These are phyloP conservation scores for Thermoascus crustaceus DNA, from an alignment of 2,329 filamentous ascomycete genomes.

Conservation along the genomic window DNA sequence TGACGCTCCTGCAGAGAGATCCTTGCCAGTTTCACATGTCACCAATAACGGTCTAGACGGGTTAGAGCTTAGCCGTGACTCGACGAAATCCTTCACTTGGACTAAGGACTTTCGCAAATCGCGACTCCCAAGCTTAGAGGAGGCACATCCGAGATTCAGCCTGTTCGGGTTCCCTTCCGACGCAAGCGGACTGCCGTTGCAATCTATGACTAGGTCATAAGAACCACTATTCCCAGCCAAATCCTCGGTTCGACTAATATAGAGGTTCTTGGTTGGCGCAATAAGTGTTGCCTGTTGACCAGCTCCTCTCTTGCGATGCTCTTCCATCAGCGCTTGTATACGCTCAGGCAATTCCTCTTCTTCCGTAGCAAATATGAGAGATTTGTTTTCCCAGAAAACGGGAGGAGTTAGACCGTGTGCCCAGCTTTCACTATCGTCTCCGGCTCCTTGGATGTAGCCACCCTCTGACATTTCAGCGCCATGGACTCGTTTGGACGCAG, in stretches of 20 bases:
- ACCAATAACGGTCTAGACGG: conserved; percentile 43
- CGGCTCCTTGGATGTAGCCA: conserved; percentile 87
- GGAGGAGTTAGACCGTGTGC: conserved; percentile 67
- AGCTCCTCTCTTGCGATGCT: conserved; percentile 14
- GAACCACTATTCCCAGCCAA: conserved; percentile 32
- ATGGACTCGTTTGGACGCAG: conserved; percentile 64
- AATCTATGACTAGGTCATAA: conserved; percentile 39
- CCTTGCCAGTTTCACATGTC: conserved; percentile 68
- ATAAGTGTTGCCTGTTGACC: conserved; percentile 22
- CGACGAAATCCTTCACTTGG: conserved; percentile 52
- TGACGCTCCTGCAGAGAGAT: conserved; percentile 69
- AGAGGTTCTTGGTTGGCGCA: conserved; percentile 32
- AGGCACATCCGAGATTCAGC: conserved; percentile 56
- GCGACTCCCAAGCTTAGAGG: conserved; percentile 72
- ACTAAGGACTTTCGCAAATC: conserved; percentile 66
- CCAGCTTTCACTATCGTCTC: conserved; percentile 94
- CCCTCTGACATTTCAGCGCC: conserved; percentile 62
- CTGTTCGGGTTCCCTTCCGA: conserved; percentile 30
- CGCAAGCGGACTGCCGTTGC: conserved; percentile 23
- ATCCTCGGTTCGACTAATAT: conserved; percentile 16
- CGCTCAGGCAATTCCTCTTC: conserved; percentile 56
- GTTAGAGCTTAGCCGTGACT: conserved; percentile 22
- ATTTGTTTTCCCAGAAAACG: conserved; percentile 68
- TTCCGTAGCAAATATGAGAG: conserved; percentile 50
- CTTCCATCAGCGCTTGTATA: conserved; percentile 39